Percentiles rank a stretch among this genome's conserved stretches.
Evolutionary conservation across 805 yeast genomes (phyloP).

Genomic region (Pichia thaimueangensis): DNA sequence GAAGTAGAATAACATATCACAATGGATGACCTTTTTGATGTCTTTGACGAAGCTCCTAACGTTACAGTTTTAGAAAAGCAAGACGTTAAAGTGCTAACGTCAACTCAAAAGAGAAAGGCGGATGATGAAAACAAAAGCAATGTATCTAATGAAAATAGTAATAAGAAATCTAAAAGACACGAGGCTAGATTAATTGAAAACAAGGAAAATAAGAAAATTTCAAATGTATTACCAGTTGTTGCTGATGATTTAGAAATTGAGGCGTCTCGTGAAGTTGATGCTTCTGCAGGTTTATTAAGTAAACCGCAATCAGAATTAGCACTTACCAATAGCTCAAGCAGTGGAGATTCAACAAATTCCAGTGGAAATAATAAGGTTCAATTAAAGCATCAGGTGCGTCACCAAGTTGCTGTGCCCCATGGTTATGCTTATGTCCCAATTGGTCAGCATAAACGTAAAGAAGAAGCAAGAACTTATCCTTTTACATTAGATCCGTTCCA

Average conservation of each 20-base stretch:
- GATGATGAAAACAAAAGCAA: slow-evolving; percentile 14
- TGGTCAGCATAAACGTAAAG: slow-evolving; percentile 70
- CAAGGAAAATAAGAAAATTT: slow-evolving; percentile 32
- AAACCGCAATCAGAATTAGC: slow-evolving; percentile 12
- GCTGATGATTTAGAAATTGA: slow-evolving; percentile 85
- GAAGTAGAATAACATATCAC: no score
- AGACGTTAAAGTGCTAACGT: background rate
- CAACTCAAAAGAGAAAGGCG: slow-evolving; percentile 7
- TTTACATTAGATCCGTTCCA: slow-evolving; percentile 95
- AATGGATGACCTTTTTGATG: slow-evolving; percentile 56
- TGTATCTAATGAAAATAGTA: slow-evolving; percentile 12
- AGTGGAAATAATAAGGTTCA: slow-evolving; percentile 16
- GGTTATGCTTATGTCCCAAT: slow-evolving; percentile 84
- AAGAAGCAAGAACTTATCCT: slow-evolving; percentile 86
- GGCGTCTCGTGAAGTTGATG: slow-evolving; percentile 83
- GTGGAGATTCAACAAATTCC: no score
- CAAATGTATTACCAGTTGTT: slow-evolving; percentile 55
- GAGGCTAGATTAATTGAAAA: slow-evolving; percentile 27
- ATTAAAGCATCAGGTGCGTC: slow-evolving; percentile 90
- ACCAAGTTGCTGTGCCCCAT: slow-evolving; percentile 95
- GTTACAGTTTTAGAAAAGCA: slow-evolving; percentile 24
- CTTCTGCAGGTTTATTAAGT: slow-evolving; percentile 62
- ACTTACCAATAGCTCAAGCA: no score
- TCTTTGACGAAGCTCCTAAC: slow-evolving; percentile 48
- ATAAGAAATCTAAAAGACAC: slow-evolving; percentile 25